Evolutionary conservation across 148 eudicot genomes (phyloP).

Genomic region (Oxyria digyna): DNA sequence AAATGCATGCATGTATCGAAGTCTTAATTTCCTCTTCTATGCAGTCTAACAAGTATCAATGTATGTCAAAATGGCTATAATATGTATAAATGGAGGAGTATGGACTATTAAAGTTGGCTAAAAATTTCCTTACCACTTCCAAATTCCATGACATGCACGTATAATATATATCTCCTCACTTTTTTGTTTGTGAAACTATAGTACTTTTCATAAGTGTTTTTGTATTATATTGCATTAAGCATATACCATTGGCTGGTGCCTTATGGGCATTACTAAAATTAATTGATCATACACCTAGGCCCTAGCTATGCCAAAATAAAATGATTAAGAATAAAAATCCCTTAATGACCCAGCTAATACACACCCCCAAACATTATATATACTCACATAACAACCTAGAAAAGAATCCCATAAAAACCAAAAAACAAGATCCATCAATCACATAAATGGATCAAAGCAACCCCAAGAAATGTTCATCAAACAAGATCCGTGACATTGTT

Average conservation of each 20-base stretch:
- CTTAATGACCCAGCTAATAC: neutral
- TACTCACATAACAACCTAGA: neutral
- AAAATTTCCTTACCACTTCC: too few relatives aligned
- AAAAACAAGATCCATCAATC: neutral
- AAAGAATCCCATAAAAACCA: neutral
- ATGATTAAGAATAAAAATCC: neutral
- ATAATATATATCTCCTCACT: too few relatives aligned
- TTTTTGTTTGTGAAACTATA: too few relatives aligned
- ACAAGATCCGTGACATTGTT: slow-evolving; percentile 81
- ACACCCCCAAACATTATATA: neutral
- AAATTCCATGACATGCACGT: too few relatives aligned
- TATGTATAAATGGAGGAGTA: too few relatives aligned
- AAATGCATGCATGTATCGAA: too few relatives aligned
- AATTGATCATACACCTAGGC: neutral
- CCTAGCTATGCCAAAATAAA: neutral
- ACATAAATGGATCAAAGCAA: slow-evolving; percentile 27
- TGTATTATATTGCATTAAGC: neutral
- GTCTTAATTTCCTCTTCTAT: too few relatives aligned
- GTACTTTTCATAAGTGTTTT: too few relatives aligned
- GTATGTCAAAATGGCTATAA: too few relatives aligned
- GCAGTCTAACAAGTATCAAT: too few relatives aligned
- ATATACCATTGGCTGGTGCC: neutral
- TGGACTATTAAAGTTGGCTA: too few relatives aligned
- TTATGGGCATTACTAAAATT: neutral
- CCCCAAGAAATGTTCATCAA: slow-evolving; percentile 50